Evolutionary conservation across 805 yeast species (phyloP).

Genomic region (Cyberlindnera veronae): DNA sequence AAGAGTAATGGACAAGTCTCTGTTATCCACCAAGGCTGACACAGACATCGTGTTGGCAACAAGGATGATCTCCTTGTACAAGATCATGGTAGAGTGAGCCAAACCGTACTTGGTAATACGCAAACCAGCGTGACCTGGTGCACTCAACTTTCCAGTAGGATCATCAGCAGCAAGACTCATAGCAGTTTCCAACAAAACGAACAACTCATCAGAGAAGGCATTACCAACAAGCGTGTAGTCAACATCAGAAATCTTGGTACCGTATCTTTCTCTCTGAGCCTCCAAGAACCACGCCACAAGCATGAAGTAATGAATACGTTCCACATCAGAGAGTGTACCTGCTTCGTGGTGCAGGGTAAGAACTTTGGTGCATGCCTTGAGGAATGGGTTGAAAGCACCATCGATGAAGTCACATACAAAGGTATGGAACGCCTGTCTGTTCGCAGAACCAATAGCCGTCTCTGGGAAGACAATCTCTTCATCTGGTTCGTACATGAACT

Average conservation of each 20-base stretch:
- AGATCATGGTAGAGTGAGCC: slow-evolving; percentile 65
- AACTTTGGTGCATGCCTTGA: slow-evolving; percentile 48
- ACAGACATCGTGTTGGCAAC: slow-evolving; percentile 39
- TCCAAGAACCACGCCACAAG: slow-evolving; percentile 73
- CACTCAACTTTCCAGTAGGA: not conserved
- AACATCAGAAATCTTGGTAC: slow-evolving; percentile 24
- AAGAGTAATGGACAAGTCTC: slow-evolving; percentile 54
- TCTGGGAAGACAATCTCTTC: slow-evolving; percentile 31
- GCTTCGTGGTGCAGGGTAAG: slow-evolving; percentile 38
- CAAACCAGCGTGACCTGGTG: not conserved
- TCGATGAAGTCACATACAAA: slow-evolving; percentile 63
- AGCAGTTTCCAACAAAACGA: slow-evolving; percentile 41
- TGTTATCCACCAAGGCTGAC: slow-evolving; percentile 41
- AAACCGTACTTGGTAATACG: slow-evolving; percentile 43
- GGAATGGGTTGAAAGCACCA: slow-evolving; percentile 68
- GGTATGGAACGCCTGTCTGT: slow-evolving; percentile 11
- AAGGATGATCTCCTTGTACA: slow-evolving; percentile 60
- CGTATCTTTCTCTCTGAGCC: slow-evolving; percentile 48
- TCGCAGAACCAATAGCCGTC: slow-evolving; percentile 18
- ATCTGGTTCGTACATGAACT: slow-evolving; percentile 26
- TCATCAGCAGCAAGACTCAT: not conserved
- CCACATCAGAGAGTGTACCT: not conserved
- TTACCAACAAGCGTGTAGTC: slow-evolving; percentile 47
- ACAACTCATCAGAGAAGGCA: slow-evolving; percentile 58
- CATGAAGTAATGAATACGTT: slow-evolving; percentile 46